phyloP scores from a whole-genome alignment of 2,329 filamentous ascomycete genomes.

The Exserohilum turcica region DNA sequence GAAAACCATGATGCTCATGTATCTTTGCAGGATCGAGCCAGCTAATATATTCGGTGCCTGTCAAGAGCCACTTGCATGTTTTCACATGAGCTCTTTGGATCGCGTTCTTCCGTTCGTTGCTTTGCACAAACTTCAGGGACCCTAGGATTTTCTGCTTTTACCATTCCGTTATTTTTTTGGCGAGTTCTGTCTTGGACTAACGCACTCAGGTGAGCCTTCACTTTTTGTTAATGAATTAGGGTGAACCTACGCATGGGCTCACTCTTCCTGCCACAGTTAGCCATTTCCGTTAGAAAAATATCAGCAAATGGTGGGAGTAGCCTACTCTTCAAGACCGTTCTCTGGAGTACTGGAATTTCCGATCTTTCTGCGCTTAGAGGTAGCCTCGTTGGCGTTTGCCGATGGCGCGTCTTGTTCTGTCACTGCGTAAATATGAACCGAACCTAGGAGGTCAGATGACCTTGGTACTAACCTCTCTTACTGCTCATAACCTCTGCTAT shows the following conservation, averaged over 20 bases:
- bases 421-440: not conserved
- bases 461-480: not conserved
- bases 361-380: not conserved
- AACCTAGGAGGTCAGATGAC: not conserved
- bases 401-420: not conserved
- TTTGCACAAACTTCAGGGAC: conserved; percentile 48
- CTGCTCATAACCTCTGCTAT: not conserved
- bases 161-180: not conserved
- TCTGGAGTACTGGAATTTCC: too few relatives aligned
- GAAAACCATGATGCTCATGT: conserved; percentile 46
- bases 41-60: conserved; percentile 38
- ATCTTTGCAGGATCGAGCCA: conserved; percentile 47
- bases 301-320: not conserved
- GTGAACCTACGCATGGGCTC: not conserved
- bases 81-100: conserved; percentile 48
- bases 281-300: not conserved
- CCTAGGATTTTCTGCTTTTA: conserved; percentile 11
- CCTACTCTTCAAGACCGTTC: not conserved
- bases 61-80: conserved; percentile 53
- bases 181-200: not conserved
- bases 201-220: not conserved
- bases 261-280: not conserved
- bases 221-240: too few relatives aligned
- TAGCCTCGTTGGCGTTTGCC: not conserved
- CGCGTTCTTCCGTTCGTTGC: conserved; percentile 45